These are phyloP conservation scores for Pichia gijzeniarum DNA, from an alignment of 805 yeast species.

Conservation along the genomic window DNA sequence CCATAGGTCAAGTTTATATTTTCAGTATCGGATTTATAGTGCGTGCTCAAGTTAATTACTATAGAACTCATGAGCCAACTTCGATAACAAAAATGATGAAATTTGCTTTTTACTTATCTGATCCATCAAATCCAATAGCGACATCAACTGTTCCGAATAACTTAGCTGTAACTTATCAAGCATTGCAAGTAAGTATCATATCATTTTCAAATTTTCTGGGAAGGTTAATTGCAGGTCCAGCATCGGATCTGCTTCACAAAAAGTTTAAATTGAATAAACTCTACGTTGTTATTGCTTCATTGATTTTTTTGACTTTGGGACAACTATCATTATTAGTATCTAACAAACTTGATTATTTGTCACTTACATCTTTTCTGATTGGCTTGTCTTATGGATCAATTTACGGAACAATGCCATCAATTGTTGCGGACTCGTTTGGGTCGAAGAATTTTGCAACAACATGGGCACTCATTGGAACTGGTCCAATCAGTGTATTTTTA, in stretches of 20 bases:
- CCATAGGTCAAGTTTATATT: slow-evolving; percentile 67
- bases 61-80: slow-evolving; percentile 10
- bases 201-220: slow-evolving; percentile 64
- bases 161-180: slow-evolving; percentile 47
- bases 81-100: slow-evolving; percentile 1
- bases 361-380: slow-evolving; percentile 45
- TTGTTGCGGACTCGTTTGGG: slow-evolving; percentile 68
- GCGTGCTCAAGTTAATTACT: slow-evolving; percentile 34
- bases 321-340: slow-evolving; percentile 32
- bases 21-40: slow-evolving; percentile 72
- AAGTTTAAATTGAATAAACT: slow-evolving; percentile 49
- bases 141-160: slow-evolving; percentile 20
- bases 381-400: slow-evolving; percentile 66
- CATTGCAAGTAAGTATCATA: slow-evolving; percentile 62
- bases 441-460: slow-evolving; percentile 60
- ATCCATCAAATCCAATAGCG: too few relatives aligned
- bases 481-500: slow-evolving; percentile 54
- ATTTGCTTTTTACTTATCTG: slow-evolving; percentile 1
- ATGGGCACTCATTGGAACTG: slow-evolving; percentile 72
- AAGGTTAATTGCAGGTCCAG: slow-evolving; percentile 55
- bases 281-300: slow-evolving; percentile 52
- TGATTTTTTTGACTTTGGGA: slow-evolving; percentile 32
- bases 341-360: slow-evolving; percentile 38
- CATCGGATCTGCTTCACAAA: slow-evolving; percentile 54
- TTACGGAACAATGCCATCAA: slow-evolving; percentile 71